Base-by-base conservation (phyloP, 148 eudicot genomes). In the Mesembryanthemum crystallinum region DNA sequence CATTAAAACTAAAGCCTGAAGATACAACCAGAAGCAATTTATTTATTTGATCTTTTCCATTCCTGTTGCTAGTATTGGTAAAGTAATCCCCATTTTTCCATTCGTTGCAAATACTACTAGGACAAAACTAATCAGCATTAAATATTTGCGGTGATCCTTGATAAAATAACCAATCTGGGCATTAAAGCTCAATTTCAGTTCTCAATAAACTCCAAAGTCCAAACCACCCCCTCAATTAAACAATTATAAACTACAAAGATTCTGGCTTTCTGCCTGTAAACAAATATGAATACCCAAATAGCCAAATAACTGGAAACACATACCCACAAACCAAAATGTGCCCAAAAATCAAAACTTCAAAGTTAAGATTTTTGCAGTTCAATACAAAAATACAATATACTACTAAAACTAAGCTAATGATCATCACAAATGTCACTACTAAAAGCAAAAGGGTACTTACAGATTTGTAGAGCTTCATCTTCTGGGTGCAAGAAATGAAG, bases 391-490 rank as follows among this genome's bases (percentile, higher is more conserved):
- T 3, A n/a, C 18, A 65, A 18, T 0, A n/a, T 5, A 35, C n/a
- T 6, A 20, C 37, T 8, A 21, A 66, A 66, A 37, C 51, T 23
- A 43, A 12, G 51, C 43, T 39, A 30, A 66, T 21, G 7, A 66
- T 66, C 69, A 73, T 27, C 33, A 64, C 11, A 64, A 45, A 61
- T 73, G 67, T 37, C 49, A 17, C 8, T 21, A 7, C 29, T 21
- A 33, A 52, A 8, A 25, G 8, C 12, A n/a, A 64, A 64, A 47
- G 52, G 68, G 67, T 30, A 76, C 59, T 81, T 77, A 81, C 83
- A 60, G 72, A 81, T 77, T 81, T 77, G 49, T 74, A 63, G 33
- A 64, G 74, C 83, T 81, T 81, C 80, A 76, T 81, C 13, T 6
- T 68, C 8, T 23, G 21, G 2, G 27, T 42, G 11, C 37, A 45